These are phyloP conservation scores for Ascochyta clinopodiicola DNA, from an alignment of 2,329 filamentous ascomycete species.

Conservation along the genomic window DNA sequence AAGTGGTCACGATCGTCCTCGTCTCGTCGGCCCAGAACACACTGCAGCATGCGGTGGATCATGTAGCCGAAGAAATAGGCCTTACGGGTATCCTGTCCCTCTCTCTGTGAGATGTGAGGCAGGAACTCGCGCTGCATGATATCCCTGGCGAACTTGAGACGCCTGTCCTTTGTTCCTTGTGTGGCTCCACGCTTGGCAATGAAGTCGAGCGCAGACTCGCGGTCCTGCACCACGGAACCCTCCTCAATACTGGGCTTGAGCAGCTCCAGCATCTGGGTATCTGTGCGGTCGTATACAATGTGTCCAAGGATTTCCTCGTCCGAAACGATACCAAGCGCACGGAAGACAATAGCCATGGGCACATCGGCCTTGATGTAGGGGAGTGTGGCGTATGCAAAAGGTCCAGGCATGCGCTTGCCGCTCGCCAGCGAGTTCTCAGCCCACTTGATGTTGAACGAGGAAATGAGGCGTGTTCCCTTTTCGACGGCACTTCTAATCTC, in stretches of 20 bases:
- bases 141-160: conserved; percentile 89
- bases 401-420: conserved; percentile 79
- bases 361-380: conserved; percentile 95
- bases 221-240: conserved; percentile 93
- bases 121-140: conserved; percentile 97
- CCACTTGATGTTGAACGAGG: conserved; percentile 88
- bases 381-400: conserved; percentile 87
- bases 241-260: conserved; percentile 97
- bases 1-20: conserved; percentile 98
- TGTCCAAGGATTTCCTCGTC: conserved; percentile 98
- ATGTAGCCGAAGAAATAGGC: conserved; percentile 99
- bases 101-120: conserved; percentile 93
- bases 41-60: conserved; percentile 94
- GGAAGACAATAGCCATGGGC: conserved; percentile 93
- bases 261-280: conserved; percentile 97
- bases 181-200: conserved; percentile 91
- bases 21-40: conserved; percentile 88
- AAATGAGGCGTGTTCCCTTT: conserved; percentile 93
- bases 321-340: conserved; percentile 92
- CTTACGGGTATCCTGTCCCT: conserved; percentile 94
- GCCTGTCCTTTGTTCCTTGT: conserved; percentile 78
- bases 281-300: conserved; percentile 93
- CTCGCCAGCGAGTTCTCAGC: conserved; percentile 81
- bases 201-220: conserved; percentile 91
- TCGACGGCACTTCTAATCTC: conserved; percentile 97